Evolutionary conservation across 75 land plant species (phyloP).

Genomic region (Larix kaempferi): DNA sequence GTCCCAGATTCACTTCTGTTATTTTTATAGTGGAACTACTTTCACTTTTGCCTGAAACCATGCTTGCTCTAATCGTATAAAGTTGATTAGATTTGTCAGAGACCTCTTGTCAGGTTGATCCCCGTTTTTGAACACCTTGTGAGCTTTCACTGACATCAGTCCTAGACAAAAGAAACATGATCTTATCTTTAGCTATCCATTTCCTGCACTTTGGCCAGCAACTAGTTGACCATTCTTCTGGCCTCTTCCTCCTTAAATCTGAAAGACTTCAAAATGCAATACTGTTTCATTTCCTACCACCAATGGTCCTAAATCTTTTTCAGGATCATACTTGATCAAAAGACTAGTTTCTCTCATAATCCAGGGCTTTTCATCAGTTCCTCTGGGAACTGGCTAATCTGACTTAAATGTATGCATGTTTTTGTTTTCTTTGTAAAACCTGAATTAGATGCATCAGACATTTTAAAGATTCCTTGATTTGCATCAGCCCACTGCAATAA

Average conservation of each 20-base stretch:
- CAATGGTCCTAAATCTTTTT: conserved; percentile 19
- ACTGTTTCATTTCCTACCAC: conserved; percentile 38
- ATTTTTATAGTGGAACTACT: background rate
- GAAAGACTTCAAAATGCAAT: conserved; percentile 44
- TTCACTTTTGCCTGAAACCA: background rate
- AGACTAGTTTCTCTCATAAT: conserved; percentile 34
- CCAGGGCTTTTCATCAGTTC: conserved; percentile 25
- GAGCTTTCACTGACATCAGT: conserved; percentile 14
- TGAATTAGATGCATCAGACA: conserved; percentile 36
- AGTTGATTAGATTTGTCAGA: background rate
- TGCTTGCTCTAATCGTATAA: background rate
- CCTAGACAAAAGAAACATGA: conserved; percentile 32
- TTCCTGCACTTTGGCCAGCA: conserved; percentile 2
- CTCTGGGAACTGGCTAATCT: too few relatives aligned
- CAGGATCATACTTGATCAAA: conserved; percentile 19
- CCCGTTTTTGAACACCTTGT: background rate
- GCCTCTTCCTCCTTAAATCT: background rate
- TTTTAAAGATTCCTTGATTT: conserved; percentile 61
- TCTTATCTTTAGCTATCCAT: conserved; percentile 13
- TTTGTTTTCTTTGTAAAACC: conserved; percentile 2
- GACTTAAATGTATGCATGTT: too few relatives aligned
- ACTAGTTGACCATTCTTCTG: conserved; percentile 1
- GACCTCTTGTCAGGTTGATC: too few relatives aligned
- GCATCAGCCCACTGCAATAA: conserved; percentile 80
- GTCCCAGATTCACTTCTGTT: conserved; percentile 17